Evolutionary conservation across 2,329 filamentous ascomycete genomes (phyloP), one percentile per base, ranked within the genome.

Genomic region (Madurella mycetomatis): DNA sequence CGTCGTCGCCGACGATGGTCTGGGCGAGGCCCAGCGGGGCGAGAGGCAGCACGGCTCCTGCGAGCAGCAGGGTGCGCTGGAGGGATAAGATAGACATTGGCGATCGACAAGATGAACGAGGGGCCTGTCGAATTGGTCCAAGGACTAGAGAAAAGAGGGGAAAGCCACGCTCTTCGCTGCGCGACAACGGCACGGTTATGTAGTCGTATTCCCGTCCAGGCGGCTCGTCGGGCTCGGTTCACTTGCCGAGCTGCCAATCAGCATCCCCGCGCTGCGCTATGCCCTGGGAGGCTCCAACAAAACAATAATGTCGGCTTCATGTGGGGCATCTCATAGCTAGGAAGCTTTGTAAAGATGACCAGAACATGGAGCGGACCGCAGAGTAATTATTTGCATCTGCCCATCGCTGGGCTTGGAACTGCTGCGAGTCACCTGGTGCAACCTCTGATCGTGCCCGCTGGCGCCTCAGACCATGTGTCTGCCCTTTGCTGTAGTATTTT

Each of bases 71-170:
- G 40, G 56, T 45, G 40, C 52, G 55, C 17, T 39, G 44, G 31
- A 59, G 31, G n/a, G 60, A 60, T 40, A 51, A 30, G 49, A 53
- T 43, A 46, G 49, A 53, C 59, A 61, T 61, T 61, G 50, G 42
- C 19, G 47, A 49, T 51, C 47, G 54, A 57, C 53, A 58, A 54
- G 57, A 55, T 53, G n/a, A 57, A 51, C 41, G 49, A 60, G 40
- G 19, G 52, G 42, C 51, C 49, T 55, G 56, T 53, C 56, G 49
- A 50, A 39, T 8, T 55, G 53, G 25, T 46, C 55, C 37, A 49
- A 34, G 31, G 49, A 37, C 39, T 49, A 52, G 19, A 32, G 46
- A 47, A 42, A 25, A 15, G 53, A 34, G 32, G 41, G 39, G 30
- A 32, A 30, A 46, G 12, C 41, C 46, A 44, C 34, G 37, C 47